Evolutionary conservation across 306 rosid species (phyloP).

Genomic region (Hylodesmum podocarpum): DNA sequence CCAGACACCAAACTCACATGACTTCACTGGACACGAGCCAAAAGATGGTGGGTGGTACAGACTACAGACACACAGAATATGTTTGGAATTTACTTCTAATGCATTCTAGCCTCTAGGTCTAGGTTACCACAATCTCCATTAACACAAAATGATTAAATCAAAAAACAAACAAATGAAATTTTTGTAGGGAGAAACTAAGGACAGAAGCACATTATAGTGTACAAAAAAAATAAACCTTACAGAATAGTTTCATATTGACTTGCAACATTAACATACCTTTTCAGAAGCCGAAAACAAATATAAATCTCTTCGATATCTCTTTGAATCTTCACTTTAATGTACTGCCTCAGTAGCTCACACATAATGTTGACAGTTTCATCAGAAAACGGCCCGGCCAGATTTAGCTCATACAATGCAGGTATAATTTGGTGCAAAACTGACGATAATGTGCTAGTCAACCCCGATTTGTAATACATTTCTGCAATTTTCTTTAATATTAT

Average conservation of each 20-base stretch:
- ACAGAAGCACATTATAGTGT: neutral
- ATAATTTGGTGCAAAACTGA: conserved; percentile 47
- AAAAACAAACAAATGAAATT: conserved; percentile 14
- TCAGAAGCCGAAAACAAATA: conserved; percentile 77
- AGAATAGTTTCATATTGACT: conserved; percentile 11
- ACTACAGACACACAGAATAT: neutral
- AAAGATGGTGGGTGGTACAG: neutral
- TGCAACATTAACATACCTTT: conserved; percentile 55
- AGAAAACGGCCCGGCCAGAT: conserved; percentile 41
- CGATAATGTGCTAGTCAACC: conserved; percentile 53
- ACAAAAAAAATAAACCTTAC: conserved; percentile 28
- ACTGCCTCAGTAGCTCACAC: conserved; percentile 80
- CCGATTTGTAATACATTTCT: conserved; percentile 52
- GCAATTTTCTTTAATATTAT: conserved; percentile 57
- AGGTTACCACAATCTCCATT: conserved; percentile 8
- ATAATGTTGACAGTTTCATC: conserved; percentile 52
- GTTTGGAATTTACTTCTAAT: conserved; percentile 7
- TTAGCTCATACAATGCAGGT: conserved; percentile 47
- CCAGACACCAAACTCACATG: neutral
- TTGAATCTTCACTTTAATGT: conserved; percentile 63
- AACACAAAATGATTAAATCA: conserved; percentile 1
- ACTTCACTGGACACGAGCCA: conserved; percentile 6
- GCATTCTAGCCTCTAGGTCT: neutral
- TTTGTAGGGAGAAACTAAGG: neutral
- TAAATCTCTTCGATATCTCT: conserved; percentile 86